phyloP scores from a whole-genome alignment of 1,284 basidiomycete genomes.

The Pterula multifida region DNA sequence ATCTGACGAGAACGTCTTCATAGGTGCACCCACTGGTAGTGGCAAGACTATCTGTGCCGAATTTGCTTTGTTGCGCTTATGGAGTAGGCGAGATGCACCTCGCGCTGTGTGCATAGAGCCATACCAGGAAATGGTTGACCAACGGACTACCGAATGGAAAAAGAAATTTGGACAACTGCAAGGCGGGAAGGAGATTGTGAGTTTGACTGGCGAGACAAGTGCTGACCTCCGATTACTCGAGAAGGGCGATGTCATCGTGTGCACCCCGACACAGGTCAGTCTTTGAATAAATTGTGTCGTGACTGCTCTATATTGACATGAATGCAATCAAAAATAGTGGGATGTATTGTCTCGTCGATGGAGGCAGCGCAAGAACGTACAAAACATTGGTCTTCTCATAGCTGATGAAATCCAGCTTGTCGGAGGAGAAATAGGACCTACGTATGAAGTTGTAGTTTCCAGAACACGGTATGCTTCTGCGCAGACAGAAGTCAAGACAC shows the following conservation, averaged over 20 bases:
- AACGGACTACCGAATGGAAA: slow-evolving; percentile 82
- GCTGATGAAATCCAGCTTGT: slow-evolving; percentile 94
- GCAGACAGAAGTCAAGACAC: slow-evolving; percentile 85
- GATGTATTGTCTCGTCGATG: slow-evolving; percentile 93
- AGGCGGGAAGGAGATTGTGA: slow-evolving; percentile 87
- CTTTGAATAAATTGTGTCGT: not conserved
- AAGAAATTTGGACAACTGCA: slow-evolving; percentile 74
- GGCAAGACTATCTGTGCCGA: slow-evolving; percentile 98
- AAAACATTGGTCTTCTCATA: slow-evolving; percentile 86
- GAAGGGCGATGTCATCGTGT: slow-evolving; percentile 87
- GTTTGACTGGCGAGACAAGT: slow-evolving; percentile 90
- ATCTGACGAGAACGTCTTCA: slow-evolving; percentile 91
- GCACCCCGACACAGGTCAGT: slow-evolving; percentile 75
- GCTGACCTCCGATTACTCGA: slow-evolving; percentile 86
- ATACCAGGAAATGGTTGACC: slow-evolving; percentile 93
- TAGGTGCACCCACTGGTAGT: slow-evolving; percentile 92
- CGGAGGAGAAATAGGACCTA: slow-evolving; percentile 86
- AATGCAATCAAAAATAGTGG: too few relatives aligned
- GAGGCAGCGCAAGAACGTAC: slow-evolving; percentile 95
- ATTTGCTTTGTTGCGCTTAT: slow-evolving; percentile 85
- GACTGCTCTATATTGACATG: slow-evolving; percentile 5
- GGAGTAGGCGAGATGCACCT: slow-evolving; percentile 74
- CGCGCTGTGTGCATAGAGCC: slow-evolving; percentile 96
- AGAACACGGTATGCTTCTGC: slow-evolving; percentile 91
- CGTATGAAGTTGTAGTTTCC: slow-evolving; percentile 93